These are phyloP conservation scores for Fusarium armeniacum DNA, from an alignment of 2,329 filamentous ascomycete species.

Conservation along the genomic window DNA sequence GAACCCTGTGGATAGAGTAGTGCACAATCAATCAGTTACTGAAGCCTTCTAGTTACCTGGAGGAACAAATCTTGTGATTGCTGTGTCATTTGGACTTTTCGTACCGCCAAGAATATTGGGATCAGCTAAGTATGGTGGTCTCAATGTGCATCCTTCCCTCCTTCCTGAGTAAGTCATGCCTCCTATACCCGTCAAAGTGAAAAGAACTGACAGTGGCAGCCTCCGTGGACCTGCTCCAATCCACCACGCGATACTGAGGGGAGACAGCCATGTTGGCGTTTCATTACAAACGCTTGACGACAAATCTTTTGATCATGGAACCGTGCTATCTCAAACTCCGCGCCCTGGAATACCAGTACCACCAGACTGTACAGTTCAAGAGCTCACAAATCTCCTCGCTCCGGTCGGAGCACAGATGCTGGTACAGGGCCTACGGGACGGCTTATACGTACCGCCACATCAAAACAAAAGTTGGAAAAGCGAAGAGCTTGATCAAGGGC, in stretches of 20 bases:
- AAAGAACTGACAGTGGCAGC: slow-evolving; percentile 58
- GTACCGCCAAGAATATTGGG: slow-evolving; percentile 82
- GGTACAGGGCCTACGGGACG: slow-evolving; percentile 71
- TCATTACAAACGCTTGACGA: slow-evolving; percentile 89
- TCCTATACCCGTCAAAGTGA: background rate
- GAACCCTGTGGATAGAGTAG: background rate
- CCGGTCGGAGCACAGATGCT: slow-evolving; percentile 79
- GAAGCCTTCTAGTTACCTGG: slow-evolving; percentile 64
- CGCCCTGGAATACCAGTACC: slow-evolving; percentile 68
- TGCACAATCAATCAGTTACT: slow-evolving; percentile 5
- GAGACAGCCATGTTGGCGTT: slow-evolving; percentile 75
- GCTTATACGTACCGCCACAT: slow-evolving; percentile 76
- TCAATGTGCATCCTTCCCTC: slow-evolving; percentile 94
- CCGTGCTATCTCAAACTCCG: slow-evolving; percentile 78
- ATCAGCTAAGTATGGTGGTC: slow-evolving; percentile 81
- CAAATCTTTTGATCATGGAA: slow-evolving; percentile 81
- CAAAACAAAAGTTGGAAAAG: slow-evolving; percentile 53
- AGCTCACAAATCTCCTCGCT: slow-evolving; percentile 66
- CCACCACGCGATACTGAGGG: slow-evolving; percentile 81
- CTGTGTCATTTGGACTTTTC: slow-evolving; percentile 94
- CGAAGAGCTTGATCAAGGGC: slow-evolving; percentile 32
- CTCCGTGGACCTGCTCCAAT: slow-evolving; percentile 89
- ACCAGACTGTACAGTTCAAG: slow-evolving; percentile 59
- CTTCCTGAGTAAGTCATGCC: slow-evolving; percentile 77
- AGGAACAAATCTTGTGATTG: slow-evolving; percentile 82